Evolutionary conservation across 129 eudicot genomes (phyloP).

Genomic region (Centaurea solstitialis): DNA sequence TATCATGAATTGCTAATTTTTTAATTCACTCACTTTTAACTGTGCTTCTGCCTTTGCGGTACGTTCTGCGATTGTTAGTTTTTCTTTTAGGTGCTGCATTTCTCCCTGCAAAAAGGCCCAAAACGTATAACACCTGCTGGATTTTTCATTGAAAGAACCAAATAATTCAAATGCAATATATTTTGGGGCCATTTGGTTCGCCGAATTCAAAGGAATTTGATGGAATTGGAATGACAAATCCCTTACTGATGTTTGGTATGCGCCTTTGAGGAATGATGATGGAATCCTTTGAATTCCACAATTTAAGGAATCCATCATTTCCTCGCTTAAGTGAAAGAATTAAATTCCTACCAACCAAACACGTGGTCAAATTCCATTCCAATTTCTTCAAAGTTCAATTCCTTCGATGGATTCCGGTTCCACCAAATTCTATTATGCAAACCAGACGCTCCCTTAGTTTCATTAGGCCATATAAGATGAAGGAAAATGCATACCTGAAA

Average conservation of each 20-base stretch:
- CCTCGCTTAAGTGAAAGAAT: too few species aligned
- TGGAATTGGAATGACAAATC: too few species aligned
- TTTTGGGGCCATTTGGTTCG: neutral
- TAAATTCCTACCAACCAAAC: too few species aligned
- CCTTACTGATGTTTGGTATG: too few species aligned
- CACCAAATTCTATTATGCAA: too few species aligned
- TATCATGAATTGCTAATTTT: neutral
- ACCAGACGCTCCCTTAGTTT: neutral
- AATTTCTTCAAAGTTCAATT: too few species aligned
- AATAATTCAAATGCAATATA: neutral
- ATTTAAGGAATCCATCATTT: too few species aligned
- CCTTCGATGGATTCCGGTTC: too few species aligned
- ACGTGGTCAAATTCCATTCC: too few species aligned
- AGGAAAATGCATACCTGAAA: conserved; percentile 53
- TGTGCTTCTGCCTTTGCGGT: conserved; percentile 96
- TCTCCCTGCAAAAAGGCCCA: conserved; percentile 62
- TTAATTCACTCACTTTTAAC: conserved; percentile 61
- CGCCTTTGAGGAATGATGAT: too few species aligned
- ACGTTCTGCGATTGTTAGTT: conserved; percentile 83
- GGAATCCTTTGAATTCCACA: too few species aligned
- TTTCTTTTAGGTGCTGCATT: conserved; percentile 89
- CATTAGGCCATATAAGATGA: neutral
- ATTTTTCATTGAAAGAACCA: neutral
- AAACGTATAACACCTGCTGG: neutral
- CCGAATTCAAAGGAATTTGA: too few species aligned